Evolutionary conservation across 768 basidiomycete species (phyloP).

Genomic region (Calvatia gigantea): DNA sequence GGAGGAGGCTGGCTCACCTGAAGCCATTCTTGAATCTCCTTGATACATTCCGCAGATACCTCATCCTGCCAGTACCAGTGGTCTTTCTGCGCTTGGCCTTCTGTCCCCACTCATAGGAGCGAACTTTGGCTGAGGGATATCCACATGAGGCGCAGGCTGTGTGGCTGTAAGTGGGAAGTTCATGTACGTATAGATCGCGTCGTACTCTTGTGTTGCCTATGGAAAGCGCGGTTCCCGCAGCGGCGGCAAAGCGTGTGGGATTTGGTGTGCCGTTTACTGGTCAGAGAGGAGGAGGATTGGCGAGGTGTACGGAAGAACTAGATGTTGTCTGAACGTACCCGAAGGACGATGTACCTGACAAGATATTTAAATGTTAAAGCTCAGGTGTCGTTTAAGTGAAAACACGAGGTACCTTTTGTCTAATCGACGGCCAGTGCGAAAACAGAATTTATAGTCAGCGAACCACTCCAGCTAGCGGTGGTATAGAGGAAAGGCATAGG

Average conservation of each 20-base stretch:
- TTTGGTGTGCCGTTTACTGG: constrained; percentile 95
- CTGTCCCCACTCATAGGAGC: constrained; percentile 96
- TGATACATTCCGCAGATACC: constrained; percentile 86
- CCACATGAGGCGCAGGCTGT: constrained; percentile 94
- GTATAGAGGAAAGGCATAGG: not conserved
- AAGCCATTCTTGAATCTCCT: constrained; percentile 99
- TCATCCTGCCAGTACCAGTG: constrained; percentile 96
- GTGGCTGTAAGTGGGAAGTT: not conserved
- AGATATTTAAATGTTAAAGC: constrained; percentile 2
- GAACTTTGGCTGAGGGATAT: constrained; percentile 91
- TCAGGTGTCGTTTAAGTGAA: not conserved
- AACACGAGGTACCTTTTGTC: constrained; percentile 75
- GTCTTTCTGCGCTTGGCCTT: constrained; percentile 99
- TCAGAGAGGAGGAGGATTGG: constrained; percentile 1
- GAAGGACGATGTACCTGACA: constrained; percentile 90
- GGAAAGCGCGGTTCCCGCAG: constrained; percentile 93
- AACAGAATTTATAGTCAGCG: constrained; percentile 12
- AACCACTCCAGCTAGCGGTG: not conserved
- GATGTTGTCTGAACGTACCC: constrained; percentile 53
- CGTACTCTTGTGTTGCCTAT: constrained; percentile 97
- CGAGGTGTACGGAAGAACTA: not conserved
- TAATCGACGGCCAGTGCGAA: constrained; percentile 23
- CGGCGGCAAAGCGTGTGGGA: constrained; percentile 96
- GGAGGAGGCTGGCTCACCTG: constrained; percentile 47
- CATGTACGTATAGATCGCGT: constrained; percentile 1